Conservation (phyloP, 352 stramenopile species). For the Pythium volutum region DNA sequence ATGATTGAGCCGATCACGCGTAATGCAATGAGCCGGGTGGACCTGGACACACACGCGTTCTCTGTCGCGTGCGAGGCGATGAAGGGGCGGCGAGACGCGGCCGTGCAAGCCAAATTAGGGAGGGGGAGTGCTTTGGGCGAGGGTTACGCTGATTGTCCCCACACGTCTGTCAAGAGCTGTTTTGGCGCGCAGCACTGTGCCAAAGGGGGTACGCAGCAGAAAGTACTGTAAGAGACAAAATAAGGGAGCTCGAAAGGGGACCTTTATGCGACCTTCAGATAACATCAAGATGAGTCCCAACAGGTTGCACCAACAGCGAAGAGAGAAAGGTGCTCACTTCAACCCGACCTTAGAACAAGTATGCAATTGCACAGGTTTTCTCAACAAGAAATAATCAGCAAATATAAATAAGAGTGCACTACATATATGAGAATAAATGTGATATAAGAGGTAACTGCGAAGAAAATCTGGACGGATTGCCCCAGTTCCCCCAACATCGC, state of each 20-base stretch:
- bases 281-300: background rate
- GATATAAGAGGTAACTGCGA: background rate
- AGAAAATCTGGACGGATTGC: background rate
- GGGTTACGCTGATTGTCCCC: background rate
- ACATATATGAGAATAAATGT: background rate
- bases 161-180: background rate
- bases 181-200: slow-evolving; percentile 18
- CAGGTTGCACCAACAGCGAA: slow-evolving; percentile 1
- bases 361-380: background rate
- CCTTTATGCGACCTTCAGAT: slow-evolving; percentile 11
- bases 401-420: background rate
- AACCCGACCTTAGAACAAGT: slow-evolving; percentile 12
- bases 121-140: background rate
- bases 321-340: slow-evolving; percentile 13
- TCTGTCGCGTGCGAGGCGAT: background rate
- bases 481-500: background rate
- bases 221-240: slow-evolving; percentile 14
- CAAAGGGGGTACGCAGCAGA: background rate
- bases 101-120: background rate
- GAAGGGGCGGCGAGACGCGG: background rate
- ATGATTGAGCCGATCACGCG: background rate
- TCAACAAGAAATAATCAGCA: background rate
- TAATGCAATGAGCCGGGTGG: background rate
- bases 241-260: background rate
- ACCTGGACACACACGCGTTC: background rate